Base-by-base conservation (phyloP, 1,284 basidiomycete genomes). In the Ceratorhiza oryzae-sativae region DNA sequence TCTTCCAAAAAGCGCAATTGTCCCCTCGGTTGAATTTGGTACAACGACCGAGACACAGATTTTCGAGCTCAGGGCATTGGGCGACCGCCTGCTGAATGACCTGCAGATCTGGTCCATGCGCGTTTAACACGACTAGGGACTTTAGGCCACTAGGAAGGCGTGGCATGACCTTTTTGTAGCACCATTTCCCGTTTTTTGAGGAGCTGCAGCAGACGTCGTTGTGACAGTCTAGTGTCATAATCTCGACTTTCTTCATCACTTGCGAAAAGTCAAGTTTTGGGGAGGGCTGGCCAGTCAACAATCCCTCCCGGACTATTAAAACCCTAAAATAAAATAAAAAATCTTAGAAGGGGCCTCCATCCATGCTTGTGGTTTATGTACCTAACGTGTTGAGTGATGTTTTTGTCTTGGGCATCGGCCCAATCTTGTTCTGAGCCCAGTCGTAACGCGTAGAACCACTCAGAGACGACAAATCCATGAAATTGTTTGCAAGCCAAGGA, bases 101-200 rank as follows among this genome's bases (percentile, higher is more conserved):
- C 42, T 70, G 67, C 15, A 70, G 42, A 15, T 70, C 67, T 30
- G 67, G 67, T 1, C 67, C 67, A 25, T 70, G 67, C 4, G 53
- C 67, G 55, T 70, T 70, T 12, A 59, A 39, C 8, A 70, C 42
- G n/a, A 46, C 30, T 18, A 70, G 55, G 1, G 67, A 48, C 41
- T 58, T 70, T 27, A 70, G 27, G 13, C n/a, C 23, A 3, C 23
- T 45, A 3, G 67, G 67, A 15, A 70, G 55, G 23, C 30, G 34
- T n/a, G 67, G 67, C 18, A 70, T 46, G 27, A 70, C 49, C 42
- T 46, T 58, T 45, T 70, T 70, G 25, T 70, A 70, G 18, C 53
- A 70, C 53, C 55, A 70, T 48, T 70, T 30, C 6, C 39, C 41
- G 0, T 36, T 36, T 12, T n/a, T 20, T n/a, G 67, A 27, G 10